Percentiles rank a stretch among this genome's conserved stretches.
These are phyloP conservation scores for Trichoderma sp. DNA, from an alignment of 2,329 filamentous ascomycete species.

Conservation along the genomic window DNA sequence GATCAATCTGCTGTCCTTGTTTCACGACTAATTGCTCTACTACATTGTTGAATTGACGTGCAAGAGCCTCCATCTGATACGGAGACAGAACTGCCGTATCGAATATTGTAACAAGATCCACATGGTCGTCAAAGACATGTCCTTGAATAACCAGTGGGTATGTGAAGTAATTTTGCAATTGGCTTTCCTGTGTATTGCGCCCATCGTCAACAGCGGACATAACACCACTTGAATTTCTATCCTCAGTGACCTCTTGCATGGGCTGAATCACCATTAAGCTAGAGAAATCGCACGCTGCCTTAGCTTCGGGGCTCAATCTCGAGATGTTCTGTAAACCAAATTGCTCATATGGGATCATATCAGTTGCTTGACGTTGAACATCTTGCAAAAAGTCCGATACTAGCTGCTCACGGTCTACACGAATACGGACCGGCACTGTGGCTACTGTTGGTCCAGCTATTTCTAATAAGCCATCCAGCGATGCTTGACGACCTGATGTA, in stretches of 20 bases:
- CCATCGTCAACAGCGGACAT: neutral
- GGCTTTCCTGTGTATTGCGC: neutral
- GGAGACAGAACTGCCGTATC: neutral
- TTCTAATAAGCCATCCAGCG: neutral
- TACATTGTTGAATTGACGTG: neutral
- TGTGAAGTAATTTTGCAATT: conserved; percentile 9
- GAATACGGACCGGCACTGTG: conserved; percentile 24
- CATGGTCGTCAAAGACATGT: neutral
- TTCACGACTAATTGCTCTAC: neutral
- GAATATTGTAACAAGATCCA: neutral
- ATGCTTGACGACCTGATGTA: conserved; percentile 3
- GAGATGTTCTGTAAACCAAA: conserved; percentile 34
- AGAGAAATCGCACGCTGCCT: conserved; percentile 15
- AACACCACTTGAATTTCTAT: neutral
- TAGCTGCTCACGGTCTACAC: conserved; percentile 11
- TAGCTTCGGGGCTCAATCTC: conserved; percentile 20
- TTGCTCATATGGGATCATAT: conserved; percentile 31
- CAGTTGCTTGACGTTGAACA: conserved; percentile 28
- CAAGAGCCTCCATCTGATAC: neutral
- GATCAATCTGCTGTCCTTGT: neutral
- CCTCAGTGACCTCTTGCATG: neutral
- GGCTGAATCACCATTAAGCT: conserved; percentile 23
- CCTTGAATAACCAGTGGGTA: conserved; percentile 10
- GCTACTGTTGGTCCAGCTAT: conserved; percentile 23
- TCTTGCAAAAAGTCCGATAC: conserved; percentile 19